A percentile compares a stretch with the other conserved stretches of the same genome.
Conservation (phyloP, 495 filamentous ascomycete species). For the Neurospora sp. region DNA sequence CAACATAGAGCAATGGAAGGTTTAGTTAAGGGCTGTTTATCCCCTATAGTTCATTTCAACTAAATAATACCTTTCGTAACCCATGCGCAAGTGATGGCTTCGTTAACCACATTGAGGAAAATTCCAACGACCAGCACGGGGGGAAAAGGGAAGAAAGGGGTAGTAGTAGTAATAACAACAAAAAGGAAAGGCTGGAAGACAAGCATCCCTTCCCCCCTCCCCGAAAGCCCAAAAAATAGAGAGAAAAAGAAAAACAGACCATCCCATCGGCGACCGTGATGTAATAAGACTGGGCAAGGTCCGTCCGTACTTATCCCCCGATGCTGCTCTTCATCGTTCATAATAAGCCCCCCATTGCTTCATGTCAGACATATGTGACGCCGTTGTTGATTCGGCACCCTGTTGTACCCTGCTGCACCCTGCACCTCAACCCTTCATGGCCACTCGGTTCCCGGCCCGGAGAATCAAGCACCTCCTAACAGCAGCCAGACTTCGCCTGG, state of each 20-base stretch:
- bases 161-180: conserved; percentile 1
- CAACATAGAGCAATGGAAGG: background rate
- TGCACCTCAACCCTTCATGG: conserved; percentile 12
- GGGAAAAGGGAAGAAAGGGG: conserved; percentile 21
- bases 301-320: conserved; percentile 18
- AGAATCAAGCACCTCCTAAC: conserved; percentile 41
- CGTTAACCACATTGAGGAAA: conserved; percentile 10
- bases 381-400: conserved; percentile 35
- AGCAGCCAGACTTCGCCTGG: conserved; percentile 79
- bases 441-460: conserved; percentile 17
- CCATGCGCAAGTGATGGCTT: conserved; percentile 15
- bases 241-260: conserved; percentile 18
- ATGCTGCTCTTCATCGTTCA: conserved; percentile 15
- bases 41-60: conserved; percentile 18
- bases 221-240: conserved; percentile 15
- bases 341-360: conserved; percentile 19
- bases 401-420: conserved; percentile 3
- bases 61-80: conserved; percentile 19
- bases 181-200: conserved; percentile 1
- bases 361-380: conserved; percentile 36
- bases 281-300: conserved; percentile 27
- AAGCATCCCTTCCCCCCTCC: background rate
- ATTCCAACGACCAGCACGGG: conserved; percentile 16
- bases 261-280: conserved; percentile 17
- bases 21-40: background rate